Percentiles rank a stretch among this genome's conserved stretches.
These are phyloP conservation scores for Misopates orontium DNA, from an alignment of 257 asterid genomes.

Conservation along the genomic window DNA sequence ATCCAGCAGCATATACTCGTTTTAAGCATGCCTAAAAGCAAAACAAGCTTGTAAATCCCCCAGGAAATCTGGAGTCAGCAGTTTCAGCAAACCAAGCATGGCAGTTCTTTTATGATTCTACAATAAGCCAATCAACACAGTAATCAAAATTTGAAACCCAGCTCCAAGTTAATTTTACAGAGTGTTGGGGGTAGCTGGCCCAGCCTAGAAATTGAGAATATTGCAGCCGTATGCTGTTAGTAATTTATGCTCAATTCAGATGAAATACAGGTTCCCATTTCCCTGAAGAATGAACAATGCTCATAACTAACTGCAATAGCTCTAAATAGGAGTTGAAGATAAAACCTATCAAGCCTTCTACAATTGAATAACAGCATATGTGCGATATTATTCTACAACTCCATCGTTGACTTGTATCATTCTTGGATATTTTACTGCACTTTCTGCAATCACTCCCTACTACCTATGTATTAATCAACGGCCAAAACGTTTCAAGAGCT, in stretches of 20 bases:
- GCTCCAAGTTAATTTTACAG: neutral
- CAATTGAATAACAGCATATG: neutral
- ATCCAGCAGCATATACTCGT: slow-evolving; percentile 18
- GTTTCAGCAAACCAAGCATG: slow-evolving; percentile 6
- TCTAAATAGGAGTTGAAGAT: neutral
- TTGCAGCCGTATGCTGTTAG: neutral
- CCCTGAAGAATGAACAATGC: too few relatives aligned
- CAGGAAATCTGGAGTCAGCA: slow-evolving; percentile 12
- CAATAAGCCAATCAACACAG: slow-evolving; percentile 6
- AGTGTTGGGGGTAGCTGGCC: neutral
- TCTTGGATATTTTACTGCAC: neutral
- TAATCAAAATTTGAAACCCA: slow-evolving; percentile 9
- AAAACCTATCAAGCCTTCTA: slow-evolving; percentile 2
- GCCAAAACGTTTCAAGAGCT: neutral
- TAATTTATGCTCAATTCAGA: neutral
- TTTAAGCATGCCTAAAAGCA: slow-evolving; percentile 2
- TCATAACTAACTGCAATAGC: neutral
- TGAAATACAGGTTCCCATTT: neutral
- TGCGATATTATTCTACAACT: neutral
- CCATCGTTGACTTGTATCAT: slow-evolving; percentile 6
- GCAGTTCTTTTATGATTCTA: neutral
- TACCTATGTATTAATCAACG: neutral
- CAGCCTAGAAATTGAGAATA: neutral
- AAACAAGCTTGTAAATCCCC: neutral
- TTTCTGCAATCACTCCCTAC: neutral